Percentiles rank a stretch among this genome's conserved stretches.
Evolutionary conservation across 2,329 filamentous ascomycete species (phyloP).

Genomic region (Boeremia exigua): DNA sequence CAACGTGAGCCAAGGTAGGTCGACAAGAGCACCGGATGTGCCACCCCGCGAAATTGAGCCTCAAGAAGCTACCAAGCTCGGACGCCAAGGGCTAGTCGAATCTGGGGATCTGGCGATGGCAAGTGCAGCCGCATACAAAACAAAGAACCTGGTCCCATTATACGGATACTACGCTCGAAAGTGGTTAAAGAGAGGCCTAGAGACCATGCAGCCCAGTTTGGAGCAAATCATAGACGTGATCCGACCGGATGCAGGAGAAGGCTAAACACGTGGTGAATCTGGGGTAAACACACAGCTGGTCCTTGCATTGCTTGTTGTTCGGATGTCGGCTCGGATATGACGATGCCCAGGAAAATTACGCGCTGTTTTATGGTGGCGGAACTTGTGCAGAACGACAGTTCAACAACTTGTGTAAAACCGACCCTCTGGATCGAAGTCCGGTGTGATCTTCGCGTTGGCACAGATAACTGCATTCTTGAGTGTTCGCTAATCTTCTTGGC

Average conservation of each 20-base stretch:
- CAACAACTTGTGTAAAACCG: neutral
- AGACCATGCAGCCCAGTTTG: neutral
- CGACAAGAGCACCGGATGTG: conserved; percentile 11
- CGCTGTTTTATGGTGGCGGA: neutral
- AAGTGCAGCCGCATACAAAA: conserved; percentile 2
- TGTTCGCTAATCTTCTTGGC: conserved; percentile 2
- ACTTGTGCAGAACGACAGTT: neutral
- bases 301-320: conserved; percentile 4
- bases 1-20: neutral
- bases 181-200: neutral
- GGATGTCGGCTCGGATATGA: conserved; percentile 4
- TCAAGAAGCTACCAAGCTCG: neutral
- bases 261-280: neutral
- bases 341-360: neutral
- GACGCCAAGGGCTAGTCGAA: conserved; percentile 11
- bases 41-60: neutral
- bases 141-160: conserved; percentile 1
- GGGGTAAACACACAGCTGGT: conserved; percentile 6
- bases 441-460: neutral
- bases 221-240: neutral
- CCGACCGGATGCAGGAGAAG: neutral
- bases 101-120: conserved; percentile 2
- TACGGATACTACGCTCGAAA: neutral
- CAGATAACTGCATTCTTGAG: conserved; percentile 3
- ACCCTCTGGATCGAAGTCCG: neutral